Conservation (phyloP, 176 grass and related monocot genomes). For the Leersia perrieri region DNA sequence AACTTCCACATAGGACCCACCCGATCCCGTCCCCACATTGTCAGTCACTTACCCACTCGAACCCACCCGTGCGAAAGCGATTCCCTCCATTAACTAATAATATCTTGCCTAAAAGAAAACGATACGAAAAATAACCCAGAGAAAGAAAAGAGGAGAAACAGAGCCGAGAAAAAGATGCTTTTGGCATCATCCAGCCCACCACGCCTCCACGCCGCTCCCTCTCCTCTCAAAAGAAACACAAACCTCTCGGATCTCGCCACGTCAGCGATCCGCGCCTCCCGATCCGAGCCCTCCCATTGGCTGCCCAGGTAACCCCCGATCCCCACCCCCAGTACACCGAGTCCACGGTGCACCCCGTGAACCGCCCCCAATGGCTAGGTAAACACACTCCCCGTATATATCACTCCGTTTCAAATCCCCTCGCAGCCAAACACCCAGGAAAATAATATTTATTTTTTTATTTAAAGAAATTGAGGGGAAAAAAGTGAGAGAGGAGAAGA, state of each 20-base stretch:
- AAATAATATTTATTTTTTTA: constrained; percentile 15
- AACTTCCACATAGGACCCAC: background rate
- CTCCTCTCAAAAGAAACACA: constrained; percentile 85
- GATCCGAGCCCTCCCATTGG: constrained; percentile 35
- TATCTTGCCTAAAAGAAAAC: constrained; percentile 5
- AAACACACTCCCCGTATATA: constrained; percentile 44
- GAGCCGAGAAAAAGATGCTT: constrained; percentile 43
- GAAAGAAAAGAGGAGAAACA: constrained; percentile 6
- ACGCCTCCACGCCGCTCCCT: constrained; percentile 9
- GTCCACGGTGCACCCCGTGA: constrained; percentile 34
- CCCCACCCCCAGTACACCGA: background rate
- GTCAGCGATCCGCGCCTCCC: constrained; percentile 49
- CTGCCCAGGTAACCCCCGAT: background rate
- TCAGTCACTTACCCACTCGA: background rate
- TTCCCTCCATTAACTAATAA: constrained; percentile 10
- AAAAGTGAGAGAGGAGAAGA: background rate
- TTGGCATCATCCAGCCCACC: constrained; percentile 49
- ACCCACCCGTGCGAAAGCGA: background rate
- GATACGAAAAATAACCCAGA: background rate
- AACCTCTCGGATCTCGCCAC: constrained; percentile 42
- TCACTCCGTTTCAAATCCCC: constrained; percentile 45
- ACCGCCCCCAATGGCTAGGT: constrained; percentile 39
- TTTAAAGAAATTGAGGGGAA: background rate
- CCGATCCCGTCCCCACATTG: accelerated
- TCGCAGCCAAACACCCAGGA: constrained; percentile 13